phyloP scores from a whole-genome alignment of 1,139 yeast species.

The Debaryomyces subglobosus region DNA sequence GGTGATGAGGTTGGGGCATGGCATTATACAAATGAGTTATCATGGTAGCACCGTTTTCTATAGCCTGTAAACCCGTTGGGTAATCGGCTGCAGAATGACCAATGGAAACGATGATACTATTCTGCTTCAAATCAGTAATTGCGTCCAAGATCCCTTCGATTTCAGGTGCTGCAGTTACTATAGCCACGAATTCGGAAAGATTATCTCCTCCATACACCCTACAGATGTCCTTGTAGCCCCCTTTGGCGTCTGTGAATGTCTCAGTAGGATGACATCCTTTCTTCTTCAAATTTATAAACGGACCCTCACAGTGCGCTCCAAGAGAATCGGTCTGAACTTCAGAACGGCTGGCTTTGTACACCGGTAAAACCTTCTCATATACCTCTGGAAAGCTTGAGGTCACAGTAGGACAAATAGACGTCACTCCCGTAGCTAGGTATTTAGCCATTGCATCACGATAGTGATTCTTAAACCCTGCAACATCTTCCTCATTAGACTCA shows the following conservation, averaged over 20 bases:
- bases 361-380: conserved; percentile 54
- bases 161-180: conserved; percentile 67
- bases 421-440: conserved; percentile 58
- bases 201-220: conserved; percentile 51
- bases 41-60: conserved; percentile 58
- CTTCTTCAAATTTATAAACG: conserved; percentile 56
- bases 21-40: conserved; percentile 68
- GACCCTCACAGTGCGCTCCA: conserved; percentile 71
- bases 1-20: conserved; percentile 69
- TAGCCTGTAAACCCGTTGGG: conserved; percentile 52
- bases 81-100: conserved; percentile 62
- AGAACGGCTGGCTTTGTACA: conserved; percentile 41
- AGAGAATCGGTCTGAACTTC: conserved; percentile 50
- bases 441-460: conserved; percentile 52
- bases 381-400: conserved; percentile 59
- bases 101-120: conserved; percentile 50
- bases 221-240: conserved; percentile 38
- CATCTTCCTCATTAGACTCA: conserved; percentile 38
- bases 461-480: conserved; percentile 30
- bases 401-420: conserved; percentile 62
- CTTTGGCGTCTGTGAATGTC: conserved; percentile 53
- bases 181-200: conserved; percentile 46
- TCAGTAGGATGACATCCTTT: conserved; percentile 67
- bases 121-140: conserved; percentile 43
- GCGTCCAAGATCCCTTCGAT: conserved; percentile 55